A percentile compares a stretch with the other conserved stretches of the same genome.
phyloP scores from a whole-genome alignment of 371 early-diverging fungal species.

The Funneliformis caledonium region DNA sequence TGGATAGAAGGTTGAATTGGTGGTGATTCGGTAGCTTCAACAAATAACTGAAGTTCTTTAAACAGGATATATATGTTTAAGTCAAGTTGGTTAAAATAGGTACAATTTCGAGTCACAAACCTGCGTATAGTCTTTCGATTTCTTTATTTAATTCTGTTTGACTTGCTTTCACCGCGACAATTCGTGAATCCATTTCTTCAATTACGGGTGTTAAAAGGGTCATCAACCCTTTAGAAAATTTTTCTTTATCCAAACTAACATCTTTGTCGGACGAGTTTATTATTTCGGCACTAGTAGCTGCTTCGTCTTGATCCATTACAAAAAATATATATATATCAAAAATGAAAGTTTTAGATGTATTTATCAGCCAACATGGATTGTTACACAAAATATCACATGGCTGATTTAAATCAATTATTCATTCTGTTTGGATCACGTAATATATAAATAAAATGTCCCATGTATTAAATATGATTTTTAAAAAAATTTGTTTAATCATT shows the following conservation, averaged over 20 bases:
- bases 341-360: too few relatives aligned
- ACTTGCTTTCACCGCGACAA: slow-evolving; percentile 51
- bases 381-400: too few relatives aligned
- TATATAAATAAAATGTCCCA: too few relatives aligned
- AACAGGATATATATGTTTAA: not conserved
- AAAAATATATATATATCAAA: too few relatives aligned
- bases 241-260: slow-evolving; percentile 14
- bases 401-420: too few relatives aligned
- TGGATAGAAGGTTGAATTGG: slow-evolving; percentile 52
- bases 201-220: slow-evolving; percentile 51
- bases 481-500: too few relatives aligned
- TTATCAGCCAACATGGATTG: too few relatives aligned
- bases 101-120: slow-evolving; percentile 39
- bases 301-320: not conserved
- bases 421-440: too few relatives aligned
- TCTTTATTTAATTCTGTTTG: slow-evolving; percentile 57
- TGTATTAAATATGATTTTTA: too few relatives aligned
- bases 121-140: slow-evolving; percentile 56
- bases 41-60: slow-evolving; percentile 52
- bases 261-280: not conserved
- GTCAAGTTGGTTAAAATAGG: not conserved
- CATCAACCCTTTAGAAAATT: slow-evolving; percentile 46
- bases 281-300: not conserved
- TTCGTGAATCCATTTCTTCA: slow-evolving; percentile 53
- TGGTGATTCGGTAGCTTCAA: slow-evolving; percentile 55